Evolutionary conservation across 805 yeast species (phyloP).

Genomic region (Cephaloascus albidus): DNA sequence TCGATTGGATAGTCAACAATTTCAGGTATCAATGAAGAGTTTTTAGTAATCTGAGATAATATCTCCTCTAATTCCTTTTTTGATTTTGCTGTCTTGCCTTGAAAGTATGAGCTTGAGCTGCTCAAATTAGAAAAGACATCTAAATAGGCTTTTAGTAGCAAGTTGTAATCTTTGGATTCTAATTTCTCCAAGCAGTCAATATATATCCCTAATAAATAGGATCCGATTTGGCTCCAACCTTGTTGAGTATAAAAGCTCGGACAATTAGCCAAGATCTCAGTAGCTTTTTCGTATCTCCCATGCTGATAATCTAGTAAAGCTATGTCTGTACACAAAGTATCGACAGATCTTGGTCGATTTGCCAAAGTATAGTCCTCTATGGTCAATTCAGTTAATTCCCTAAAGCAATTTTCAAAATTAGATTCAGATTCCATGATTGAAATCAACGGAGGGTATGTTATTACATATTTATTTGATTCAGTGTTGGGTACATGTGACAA

Average conservation of each 20-base stretch:
- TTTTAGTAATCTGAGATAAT: not conserved
- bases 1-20: slow-evolving; percentile 16
- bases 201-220: slow-evolving; percentile 54
- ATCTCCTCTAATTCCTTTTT: not conserved
- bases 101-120: not conserved
- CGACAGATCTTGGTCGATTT: slow-evolving; percentile 54
- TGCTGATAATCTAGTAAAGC: slow-evolving; percentile 60
- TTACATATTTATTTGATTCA: slow-evolving; percentile 1
- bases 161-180: slow-evolving; percentile 11
- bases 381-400: slow-evolving; percentile 45
- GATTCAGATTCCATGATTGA: slow-evolving; percentile 18
- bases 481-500: not conserved
- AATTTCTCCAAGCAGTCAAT: slow-evolving; percentile 54
- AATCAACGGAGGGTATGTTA: slow-evolving; percentile 8
- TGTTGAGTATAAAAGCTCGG: slow-evolving; percentile 57
- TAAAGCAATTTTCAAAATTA: slow-evolving; percentile 30
- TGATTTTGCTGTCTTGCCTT: not conserved
- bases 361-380: slow-evolving; percentile 43
- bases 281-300: slow-evolving; percentile 49
- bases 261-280: slow-evolving; percentile 54
- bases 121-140: slow-evolving; percentile 21
- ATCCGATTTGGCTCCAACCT: slow-evolving; percentile 72
- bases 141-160: slow-evolving; percentile 29
- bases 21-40: not conserved
- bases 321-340: slow-evolving; percentile 67